Evolutionary conservation across 352 stramenopile species (phyloP).

Genomic region (Phytophthora nicotianae): DNA sequence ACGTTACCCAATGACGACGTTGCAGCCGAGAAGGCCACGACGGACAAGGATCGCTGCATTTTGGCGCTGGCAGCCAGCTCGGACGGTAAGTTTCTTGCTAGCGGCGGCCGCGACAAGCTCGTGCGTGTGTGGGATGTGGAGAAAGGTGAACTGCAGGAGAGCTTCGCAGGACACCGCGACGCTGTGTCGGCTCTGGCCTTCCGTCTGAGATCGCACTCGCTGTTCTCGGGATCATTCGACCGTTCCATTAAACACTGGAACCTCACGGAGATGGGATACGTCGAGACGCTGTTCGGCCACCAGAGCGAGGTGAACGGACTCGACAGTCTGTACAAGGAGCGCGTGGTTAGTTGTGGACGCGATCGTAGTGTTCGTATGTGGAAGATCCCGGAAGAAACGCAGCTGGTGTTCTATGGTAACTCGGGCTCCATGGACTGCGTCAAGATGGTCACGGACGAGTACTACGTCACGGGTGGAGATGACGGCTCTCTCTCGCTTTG

Average conservation of each 20-base stretch:
- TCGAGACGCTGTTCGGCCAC: conserved; percentile 95
- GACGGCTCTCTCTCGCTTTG: conserved; percentile 92
- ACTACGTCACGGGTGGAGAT: conserved; percentile 93
- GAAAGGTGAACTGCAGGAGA: conserved; percentile 82
- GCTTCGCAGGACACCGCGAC: conserved; percentile 91
- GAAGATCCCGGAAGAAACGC: conserved; percentile 96
- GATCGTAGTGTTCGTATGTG: conserved; percentile 94
- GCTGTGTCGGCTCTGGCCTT: conserved; percentile 89
- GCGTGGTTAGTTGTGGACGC: conserved; percentile 89
- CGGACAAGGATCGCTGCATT: conserved; percentile 82
- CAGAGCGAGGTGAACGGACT: conserved; percentile 91
- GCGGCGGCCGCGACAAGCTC: conserved; percentile 90
- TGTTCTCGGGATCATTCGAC: conserved; percentile 94
- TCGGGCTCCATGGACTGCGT: conserved; percentile 92
- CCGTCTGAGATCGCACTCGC: conserved; percentile 83
- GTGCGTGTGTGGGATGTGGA: conserved; percentile 90
- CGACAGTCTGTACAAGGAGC: conserved; percentile 91
- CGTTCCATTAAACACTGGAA: conserved; percentile 96
- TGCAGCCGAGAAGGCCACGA: conserved; percentile 46
- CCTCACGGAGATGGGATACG: conserved; percentile 94
- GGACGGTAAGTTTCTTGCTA: conserved; percentile 92
- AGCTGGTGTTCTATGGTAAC: conserved; percentile 94
- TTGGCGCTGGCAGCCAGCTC: conserved; percentile 89
- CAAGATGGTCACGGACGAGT: conserved; percentile 92
- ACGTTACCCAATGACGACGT: conserved; percentile 67